Conservation (phyloP, 345 rosid species). For the Gossypium australe region DNA sequence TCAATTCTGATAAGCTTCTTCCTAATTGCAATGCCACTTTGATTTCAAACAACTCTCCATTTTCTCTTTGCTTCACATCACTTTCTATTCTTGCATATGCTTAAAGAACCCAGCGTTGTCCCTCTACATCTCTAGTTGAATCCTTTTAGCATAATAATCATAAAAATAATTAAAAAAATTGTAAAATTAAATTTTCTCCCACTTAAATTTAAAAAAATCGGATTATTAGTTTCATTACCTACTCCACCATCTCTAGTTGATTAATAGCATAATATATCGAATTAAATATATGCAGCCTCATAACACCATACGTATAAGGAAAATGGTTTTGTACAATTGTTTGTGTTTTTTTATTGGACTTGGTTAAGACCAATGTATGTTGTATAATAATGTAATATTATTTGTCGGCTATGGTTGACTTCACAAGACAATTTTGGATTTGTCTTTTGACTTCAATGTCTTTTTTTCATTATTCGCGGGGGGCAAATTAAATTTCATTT, state of each 20-base stretch:
- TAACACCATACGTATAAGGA: too few relatives aligned
- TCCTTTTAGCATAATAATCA: too few relatives aligned
- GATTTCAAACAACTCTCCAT: conserved; percentile 32
- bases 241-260: too few relatives aligned
- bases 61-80: conserved; percentile 32
- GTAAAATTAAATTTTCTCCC: too few relatives aligned
- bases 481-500: not conserved
- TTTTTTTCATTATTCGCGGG: not conserved
- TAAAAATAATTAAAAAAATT: too few relatives aligned
- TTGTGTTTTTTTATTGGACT: not conserved
- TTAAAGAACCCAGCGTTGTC: conserved; percentile 43
- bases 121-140: conserved; percentile 34
- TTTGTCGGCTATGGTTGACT: conserved; percentile 19
- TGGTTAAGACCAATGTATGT: not conserved
- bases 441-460: conserved; percentile 19
- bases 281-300: too few relatives aligned
- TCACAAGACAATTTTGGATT: not conserved
- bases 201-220: too few relatives aligned
- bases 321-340: too few relatives aligned
- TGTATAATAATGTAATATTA: not conserved
- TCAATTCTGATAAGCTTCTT: conserved; percentile 40
- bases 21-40: conserved; percentile 44
- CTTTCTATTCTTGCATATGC: conserved; percentile 39
- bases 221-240: too few relatives aligned
- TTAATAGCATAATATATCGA: too few relatives aligned